Conservation (phyloP, 306 rosid species). For the Casuarina cunninghamiana region DNA sequence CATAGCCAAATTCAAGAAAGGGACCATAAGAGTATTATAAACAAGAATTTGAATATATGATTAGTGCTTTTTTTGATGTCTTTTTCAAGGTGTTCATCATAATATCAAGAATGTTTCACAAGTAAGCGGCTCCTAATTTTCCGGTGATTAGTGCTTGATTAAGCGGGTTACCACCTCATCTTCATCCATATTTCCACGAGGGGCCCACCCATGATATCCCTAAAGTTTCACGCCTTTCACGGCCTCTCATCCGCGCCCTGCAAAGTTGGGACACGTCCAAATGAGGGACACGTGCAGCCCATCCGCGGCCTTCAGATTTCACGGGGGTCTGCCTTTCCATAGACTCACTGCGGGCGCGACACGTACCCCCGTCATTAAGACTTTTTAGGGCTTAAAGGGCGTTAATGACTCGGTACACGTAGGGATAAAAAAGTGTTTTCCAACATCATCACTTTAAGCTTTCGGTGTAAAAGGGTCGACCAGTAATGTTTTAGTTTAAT, state of each 20-base stretch:
- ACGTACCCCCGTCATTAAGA: slow-evolving; percentile 15
- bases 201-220: neutral
- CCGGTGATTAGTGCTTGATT: too few relatives aligned
- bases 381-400: neutral
- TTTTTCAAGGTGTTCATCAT: too few relatives aligned
- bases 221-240: neutral
- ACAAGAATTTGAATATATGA: too few relatives aligned
- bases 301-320: neutral
- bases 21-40: too few relatives aligned
- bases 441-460: neutral
- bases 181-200: slow-evolving; percentile 13
- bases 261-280: slow-evolving; percentile 12
- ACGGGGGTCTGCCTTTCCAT: neutral
- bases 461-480: slow-evolving; percentile 30
- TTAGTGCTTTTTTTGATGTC: too few relatives aligned
- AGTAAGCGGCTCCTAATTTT: too few relatives aligned
- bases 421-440: slow-evolving; percentile 13
- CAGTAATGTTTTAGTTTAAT: slow-evolving; percentile 1
- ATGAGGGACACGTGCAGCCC: slow-evolving; percentile 22
- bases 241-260: neutral
- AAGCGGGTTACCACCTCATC: slow-evolving; percentile 25
- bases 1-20: too few relatives aligned
- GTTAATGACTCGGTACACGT: slow-evolving; percentile 14
- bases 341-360: slow-evolving; percentile 3
- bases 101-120: too few relatives aligned